A percentile compares a stretch with the other conserved stretches of the same genome.
These are phyloP conservation scores for Penicillium expansum DNA, from an alignment of 2,329 filamentous ascomycete species.

Conservation along the genomic window DNA sequence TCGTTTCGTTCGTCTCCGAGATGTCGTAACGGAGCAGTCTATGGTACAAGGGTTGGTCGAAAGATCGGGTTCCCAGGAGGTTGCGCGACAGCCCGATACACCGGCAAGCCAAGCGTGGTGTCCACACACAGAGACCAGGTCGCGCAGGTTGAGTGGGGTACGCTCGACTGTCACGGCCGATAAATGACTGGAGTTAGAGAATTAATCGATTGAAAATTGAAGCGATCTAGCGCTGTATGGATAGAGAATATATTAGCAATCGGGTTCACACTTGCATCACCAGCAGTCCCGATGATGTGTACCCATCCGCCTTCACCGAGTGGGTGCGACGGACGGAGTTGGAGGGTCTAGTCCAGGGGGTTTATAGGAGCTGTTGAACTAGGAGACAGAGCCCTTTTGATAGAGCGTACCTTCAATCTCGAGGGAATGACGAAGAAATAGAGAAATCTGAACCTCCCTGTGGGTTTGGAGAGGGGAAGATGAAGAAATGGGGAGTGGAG, in stretches of 20 bases:
- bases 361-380: neutral
- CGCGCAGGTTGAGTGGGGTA: constrained; percentile 14
- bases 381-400: neutral
- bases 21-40: constrained; percentile 29
- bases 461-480: constrained; percentile 14
- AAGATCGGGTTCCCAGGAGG: constrained; percentile 10
- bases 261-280: constrained; percentile 19
- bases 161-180: constrained; percentile 2
- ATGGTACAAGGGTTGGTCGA: constrained; percentile 25
- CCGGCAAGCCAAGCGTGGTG: constrained; percentile 14
- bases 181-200: neutral
- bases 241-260: constrained; percentile 17
- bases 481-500: constrained; percentile 16
- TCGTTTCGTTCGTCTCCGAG: constrained; percentile 25
- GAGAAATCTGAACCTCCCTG: constrained; percentile 18
- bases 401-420: constrained; percentile 32
- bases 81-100: constrained; percentile 23
- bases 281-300: constrained; percentile 20
- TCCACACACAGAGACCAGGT: constrained; percentile 20
- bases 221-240: constrained; percentile 23
- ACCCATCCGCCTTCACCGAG: constrained; percentile 13
- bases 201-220: constrained; percentile 9
- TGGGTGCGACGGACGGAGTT: constrained; percentile 1
- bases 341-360: neutral
- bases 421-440: constrained; percentile 33